Evolutionary conservation across 2,329 filamentous ascomycete genomes (phyloP), one percentile per base, ranked within the genome.

Genomic region (Neurospora crassa): DNA sequence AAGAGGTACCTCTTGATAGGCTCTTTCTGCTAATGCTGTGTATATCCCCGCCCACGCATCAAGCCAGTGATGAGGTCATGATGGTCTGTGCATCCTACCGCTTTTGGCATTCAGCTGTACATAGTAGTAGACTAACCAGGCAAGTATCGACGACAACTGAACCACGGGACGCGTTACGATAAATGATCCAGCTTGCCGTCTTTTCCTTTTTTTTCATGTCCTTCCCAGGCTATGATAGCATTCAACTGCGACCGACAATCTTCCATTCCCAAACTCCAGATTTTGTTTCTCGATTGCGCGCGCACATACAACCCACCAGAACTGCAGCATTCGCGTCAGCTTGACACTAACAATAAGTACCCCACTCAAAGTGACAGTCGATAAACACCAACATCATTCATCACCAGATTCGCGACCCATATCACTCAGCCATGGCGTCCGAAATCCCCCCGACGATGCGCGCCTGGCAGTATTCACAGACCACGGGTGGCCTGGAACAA

Each of bases 381-480:
- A 37, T 18, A 29, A 63, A 63, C 53, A 63, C 53, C 53, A 63
- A 63, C 7, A 2, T 7, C 11, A 34, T 37, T 2, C 1, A 63
- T 63, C 53, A 63, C 53, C 29, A 37, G 24, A 34, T 34, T 34
- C 53, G 16, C 53, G 24, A 29, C 16, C 24, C 47, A 53, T 29
- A 29, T 16, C 20, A 29, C 5, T 14, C 40, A 69, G 12, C 41
- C 42, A 74, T 71, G 70, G 16, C 71, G n/a, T 37, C 72, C 11
- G 40, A 69, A 5, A 16, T 71, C 2, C 75, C 75, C 5, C 40
- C 47, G 16, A 76, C 80, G 20, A 90, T 89, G 86, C 83, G 82
- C 75, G 86, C 87, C 70, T 90, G 88, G 87, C 83, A 86, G 70
- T 90, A 86, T 80, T 80, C 76, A 69, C 78, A 76, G 73, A 80